Evolutionary conservation across 2,329 filamentous ascomycete species (phyloP), one percentile per base, ranked within the genome.

Genomic region (Diatrype stigma): DNA sequence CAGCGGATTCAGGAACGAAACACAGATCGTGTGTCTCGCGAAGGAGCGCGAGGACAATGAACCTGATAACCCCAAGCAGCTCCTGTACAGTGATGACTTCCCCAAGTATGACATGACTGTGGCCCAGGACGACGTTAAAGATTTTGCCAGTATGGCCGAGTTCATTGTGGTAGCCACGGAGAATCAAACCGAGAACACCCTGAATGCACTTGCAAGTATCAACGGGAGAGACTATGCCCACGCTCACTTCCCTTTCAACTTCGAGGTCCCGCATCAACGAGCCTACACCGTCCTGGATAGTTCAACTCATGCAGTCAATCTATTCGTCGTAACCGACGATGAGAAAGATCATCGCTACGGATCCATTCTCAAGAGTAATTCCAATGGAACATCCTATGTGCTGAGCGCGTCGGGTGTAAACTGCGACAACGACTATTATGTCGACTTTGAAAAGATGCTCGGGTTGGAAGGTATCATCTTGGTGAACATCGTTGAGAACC

Each of bases 331-430:
- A 1, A 89, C 90, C 38, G 86, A 88, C 61, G 80, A 79, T 38
- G 74, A 75, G 3, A 67, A 76, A 47, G 86, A 83, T 17, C 82
- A 80, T 47, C 82, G 87, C 53, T 91, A 89, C 61, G 94, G 94
- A 35, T 87, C 87, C 22, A 90, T 99, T 60, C 84, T 99, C 70
- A 99, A 97, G 81, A 96, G 91, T 65, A 99, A 99, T 74, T 96
- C 91, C 62, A 97, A 99, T 65, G 94, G 94, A 49, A 99, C 94
- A 1, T 94, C 89, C 1, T 99, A 96, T 63, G 89, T 96, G 12
- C 75, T 96, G 57, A 95, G 89, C 68, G 77, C 94, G 22, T 76
- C 82, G 46, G 83, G 82, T 19, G 90, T 97, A 64, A 96, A 97
- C 69, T 82, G 90, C 60, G 85, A 96, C 64, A 73, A 79, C 12